Conservation (phyloP, 495 filamentous ascomycete species). For the Lentithecium fluviatile region DNA sequence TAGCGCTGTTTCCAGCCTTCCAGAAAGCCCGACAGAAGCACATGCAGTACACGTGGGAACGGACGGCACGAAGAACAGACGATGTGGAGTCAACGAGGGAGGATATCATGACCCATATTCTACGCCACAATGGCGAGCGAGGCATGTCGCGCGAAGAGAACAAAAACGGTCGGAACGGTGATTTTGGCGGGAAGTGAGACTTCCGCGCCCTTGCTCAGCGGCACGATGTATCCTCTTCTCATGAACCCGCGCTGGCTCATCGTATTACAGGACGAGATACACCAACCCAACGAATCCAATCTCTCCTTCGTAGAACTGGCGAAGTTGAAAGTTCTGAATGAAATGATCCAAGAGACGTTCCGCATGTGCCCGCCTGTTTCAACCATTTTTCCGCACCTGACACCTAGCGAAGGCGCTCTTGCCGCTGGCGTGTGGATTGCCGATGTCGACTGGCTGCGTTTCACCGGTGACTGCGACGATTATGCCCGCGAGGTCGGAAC, state of each 20-base stretch:
- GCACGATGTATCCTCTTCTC: slow-evolving; percentile 60
- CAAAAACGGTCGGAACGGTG: slow-evolving; percentile 9
- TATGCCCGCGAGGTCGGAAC: too few relatives aligned
- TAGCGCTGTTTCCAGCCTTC: not conserved
- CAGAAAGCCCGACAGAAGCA: not conserved
- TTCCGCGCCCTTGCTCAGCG: slow-evolving; percentile 47
- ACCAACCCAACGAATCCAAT: slow-evolving; percentile 46
- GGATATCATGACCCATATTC: slow-evolving; percentile 4
- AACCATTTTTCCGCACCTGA: slow-evolving; percentile 52
- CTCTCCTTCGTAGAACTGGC: slow-evolving; percentile 47
- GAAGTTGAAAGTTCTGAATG: slow-evolving; percentile 49
- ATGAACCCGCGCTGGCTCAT: slow-evolving; percentile 47
- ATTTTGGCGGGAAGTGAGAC: slow-evolving; percentile 38
- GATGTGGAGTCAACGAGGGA: not conserved
- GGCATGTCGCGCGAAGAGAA: slow-evolving; percentile 2
- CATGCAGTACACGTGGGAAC: not conserved
- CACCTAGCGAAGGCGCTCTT: not conserved
- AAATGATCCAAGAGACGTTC: slow-evolving; percentile 63
- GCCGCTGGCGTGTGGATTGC: not conserved
- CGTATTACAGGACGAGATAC: slow-evolving; percentile 52
- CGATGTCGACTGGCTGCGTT: too few relatives aligned
- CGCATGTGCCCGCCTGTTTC: slow-evolving; percentile 64
- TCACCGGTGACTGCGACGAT: too few relatives aligned
- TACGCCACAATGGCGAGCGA: not conserved
- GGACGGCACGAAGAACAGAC: not conserved